Evolutionary conservation across 305 asterid genomes (phyloP).

Genomic region (Nicotiana rustica): DNA sequence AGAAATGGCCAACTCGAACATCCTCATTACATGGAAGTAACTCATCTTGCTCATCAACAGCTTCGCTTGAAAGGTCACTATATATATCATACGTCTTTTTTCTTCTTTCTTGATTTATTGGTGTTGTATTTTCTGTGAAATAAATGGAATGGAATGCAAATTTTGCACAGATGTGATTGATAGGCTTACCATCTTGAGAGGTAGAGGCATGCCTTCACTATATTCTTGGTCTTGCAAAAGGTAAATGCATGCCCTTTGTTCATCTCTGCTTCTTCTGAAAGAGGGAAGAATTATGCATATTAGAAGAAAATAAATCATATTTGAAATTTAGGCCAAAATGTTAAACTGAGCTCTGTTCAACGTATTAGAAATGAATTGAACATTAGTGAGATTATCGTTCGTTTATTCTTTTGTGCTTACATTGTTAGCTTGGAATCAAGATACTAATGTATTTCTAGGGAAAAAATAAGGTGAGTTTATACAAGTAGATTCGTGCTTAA

Average conservation of each 20-base stretch:
- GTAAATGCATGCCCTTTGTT: conserved; percentile 37
- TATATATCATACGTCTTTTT: too few relatives aligned
- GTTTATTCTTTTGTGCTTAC: background rate
- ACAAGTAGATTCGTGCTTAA: background rate
- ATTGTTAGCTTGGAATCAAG: background rate
- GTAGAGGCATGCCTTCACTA: conserved; percentile 85
- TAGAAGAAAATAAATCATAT: background rate
- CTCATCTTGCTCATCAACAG: conserved; percentile 70
- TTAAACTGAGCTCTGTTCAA: background rate
- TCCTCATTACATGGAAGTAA: conserved; percentile 83
- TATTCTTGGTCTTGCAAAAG: conserved; percentile 97
- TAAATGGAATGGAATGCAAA: background rate
- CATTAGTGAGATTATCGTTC: background rate
- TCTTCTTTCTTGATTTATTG: too few relatives aligned
- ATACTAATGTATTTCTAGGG: background rate
- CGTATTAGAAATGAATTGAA: background rate
- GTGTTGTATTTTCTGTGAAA: background rate
- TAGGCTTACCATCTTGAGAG: conserved; percentile 68
- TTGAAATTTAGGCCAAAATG: background rate
- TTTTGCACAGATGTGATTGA: conserved; percentile 66
- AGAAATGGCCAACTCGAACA: conserved; percentile 92
- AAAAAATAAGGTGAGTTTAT: background rate
- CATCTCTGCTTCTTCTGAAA: background rate
- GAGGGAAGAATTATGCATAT: background rate
- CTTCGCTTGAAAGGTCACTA: conserved; percentile 77